Percentiles rank a stretch among this genome's conserved stretches.
These are phyloP conservation scores for Backusella luteola DNA, from an alignment of 192 early-diverging fungal species.

Conservation along the genomic window DNA sequence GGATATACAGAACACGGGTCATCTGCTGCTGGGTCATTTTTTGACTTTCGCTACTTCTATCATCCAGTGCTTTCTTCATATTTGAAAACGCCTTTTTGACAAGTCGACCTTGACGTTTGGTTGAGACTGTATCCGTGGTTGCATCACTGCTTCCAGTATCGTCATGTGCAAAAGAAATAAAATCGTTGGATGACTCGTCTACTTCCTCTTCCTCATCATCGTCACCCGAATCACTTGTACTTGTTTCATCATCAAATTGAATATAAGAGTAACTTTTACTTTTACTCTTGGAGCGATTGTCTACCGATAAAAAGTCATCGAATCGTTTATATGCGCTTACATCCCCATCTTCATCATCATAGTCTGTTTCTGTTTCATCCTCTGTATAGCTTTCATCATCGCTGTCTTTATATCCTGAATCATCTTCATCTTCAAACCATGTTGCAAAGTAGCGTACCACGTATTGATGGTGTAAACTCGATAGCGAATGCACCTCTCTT, in stretches of 20 bases:
- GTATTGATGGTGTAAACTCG: slow-evolving; percentile 85
- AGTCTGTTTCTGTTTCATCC: slow-evolving; percentile 28
- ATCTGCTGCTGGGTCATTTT: slow-evolving; percentile 7
- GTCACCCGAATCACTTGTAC: slow-evolving; percentile 29
- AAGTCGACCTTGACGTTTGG: neutral
- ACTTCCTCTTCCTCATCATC: slow-evolving; percentile 26
- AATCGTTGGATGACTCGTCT: slow-evolving; percentile 7
- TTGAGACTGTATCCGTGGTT: neutral
- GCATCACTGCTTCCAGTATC: slow-evolving; percentile 13
- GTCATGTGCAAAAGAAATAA: slow-evolving; percentile 22
- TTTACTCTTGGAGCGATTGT: slow-evolving; percentile 26
- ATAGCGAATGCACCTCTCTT: slow-evolving; percentile 88
- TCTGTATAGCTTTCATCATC: slow-evolving; percentile 35
- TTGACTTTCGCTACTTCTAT: slow-evolving; percentile 12
- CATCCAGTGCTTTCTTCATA: slow-evolving; percentile 8
- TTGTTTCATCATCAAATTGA: slow-evolving; percentile 42
- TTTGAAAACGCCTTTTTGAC: slow-evolving; percentile 2
- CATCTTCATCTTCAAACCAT: slow-evolving; percentile 77
- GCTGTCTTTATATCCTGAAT: slow-evolving; percentile 27
- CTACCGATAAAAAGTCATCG: slow-evolving; percentile 48
- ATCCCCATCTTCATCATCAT: slow-evolving; percentile 35
- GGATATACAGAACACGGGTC: slow-evolving; percentile 81
- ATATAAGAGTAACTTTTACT: slow-evolving; percentile 36
- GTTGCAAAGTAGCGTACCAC: slow-evolving; percentile 88
- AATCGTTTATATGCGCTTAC: slow-evolving; percentile 20